Evolutionary conservation across 805 yeast genomes (phyloP).

Genomic region (Suhomyces canberraensis): DNA sequence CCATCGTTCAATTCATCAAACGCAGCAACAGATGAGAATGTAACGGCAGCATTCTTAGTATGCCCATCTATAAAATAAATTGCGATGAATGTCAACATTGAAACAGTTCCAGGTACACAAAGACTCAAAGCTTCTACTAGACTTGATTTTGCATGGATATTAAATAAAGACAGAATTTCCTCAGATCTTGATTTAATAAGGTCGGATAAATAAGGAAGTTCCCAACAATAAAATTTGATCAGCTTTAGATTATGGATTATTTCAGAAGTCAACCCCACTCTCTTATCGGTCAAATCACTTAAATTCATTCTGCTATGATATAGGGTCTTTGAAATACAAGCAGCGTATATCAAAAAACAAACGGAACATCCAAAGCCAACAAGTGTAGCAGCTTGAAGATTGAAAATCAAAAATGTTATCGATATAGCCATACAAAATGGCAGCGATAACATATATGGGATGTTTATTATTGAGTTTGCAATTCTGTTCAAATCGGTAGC

Average conservation of each 20-base stretch:
- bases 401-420: conserved; percentile 13
- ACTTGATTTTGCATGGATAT: conserved; percentile 13
- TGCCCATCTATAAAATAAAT: conserved; percentile 11
- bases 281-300: conserved; percentile 12
- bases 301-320: conserved; percentile 8
- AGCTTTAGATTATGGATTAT: conserved; percentile 15
- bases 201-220: conserved; percentile 1
- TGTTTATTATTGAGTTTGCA: conserved; percentile 10
- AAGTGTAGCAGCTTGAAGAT: conserved; percentile 15
- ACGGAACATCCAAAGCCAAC: conserved; percentile 15
- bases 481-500: conserved; percentile 16
- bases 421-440: conserved; percentile 12
- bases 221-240: conserved; percentile 19
- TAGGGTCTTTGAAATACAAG: conserved; percentile 6
- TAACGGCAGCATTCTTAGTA: conserved; percentile 7
- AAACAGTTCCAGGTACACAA: conserved; percentile 10
- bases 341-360: conserved; percentile 8
- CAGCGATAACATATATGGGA: conserved; percentile 10
- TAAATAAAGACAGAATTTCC: conserved; percentile 12
- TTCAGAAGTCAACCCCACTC: conserved; percentile 14
- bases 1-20: conserved; percentile 13
- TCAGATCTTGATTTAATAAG: conserved; percentile 8
- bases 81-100: conserved; percentile 17
- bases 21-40: conserved; percentile 16
- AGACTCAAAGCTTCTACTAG: conserved; percentile 10